Evolutionary conservation across 768 basidiomycete genomes (phyloP).

Genomic region (Auriscalpium orientale): DNA sequence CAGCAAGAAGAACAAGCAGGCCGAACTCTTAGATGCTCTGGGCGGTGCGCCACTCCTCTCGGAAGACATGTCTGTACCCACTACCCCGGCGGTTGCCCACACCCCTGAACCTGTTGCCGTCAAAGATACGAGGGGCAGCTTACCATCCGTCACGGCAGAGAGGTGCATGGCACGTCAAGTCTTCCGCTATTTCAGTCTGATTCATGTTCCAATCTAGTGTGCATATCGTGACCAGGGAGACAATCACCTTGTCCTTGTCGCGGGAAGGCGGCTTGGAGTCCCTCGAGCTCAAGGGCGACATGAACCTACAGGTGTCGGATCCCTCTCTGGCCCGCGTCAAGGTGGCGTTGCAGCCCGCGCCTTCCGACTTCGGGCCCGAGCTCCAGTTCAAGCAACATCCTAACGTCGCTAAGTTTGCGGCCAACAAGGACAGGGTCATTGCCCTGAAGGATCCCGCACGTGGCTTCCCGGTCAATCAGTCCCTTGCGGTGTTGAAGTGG

Average conservation of each 20-base stretch:
- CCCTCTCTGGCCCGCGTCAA: slow-evolving; percentile 63
- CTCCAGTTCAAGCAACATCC: slow-evolving; percentile 98
- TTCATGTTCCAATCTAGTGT: slow-evolving; percentile 42
- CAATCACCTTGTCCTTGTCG: slow-evolving; percentile 68
- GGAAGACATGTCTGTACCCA: slow-evolving; percentile 44
- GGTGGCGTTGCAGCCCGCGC: slow-evolving; percentile 51
- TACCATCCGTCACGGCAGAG: slow-evolving; percentile 70
- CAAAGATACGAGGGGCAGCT: slow-evolving; percentile 49
- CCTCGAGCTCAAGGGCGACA: slow-evolving; percentile 90
- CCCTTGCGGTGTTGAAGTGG: slow-evolving; percentile 88
- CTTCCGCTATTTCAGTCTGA: not conserved
- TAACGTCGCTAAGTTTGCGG: slow-evolving; percentile 80
- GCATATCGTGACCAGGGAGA: slow-evolving; percentile 81
- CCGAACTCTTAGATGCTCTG: slow-evolving; percentile 80
- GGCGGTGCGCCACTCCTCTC: slow-evolving; percentile 66
- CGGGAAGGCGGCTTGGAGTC: slow-evolving; percentile 88
- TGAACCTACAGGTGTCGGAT: slow-evolving; percentile 85
- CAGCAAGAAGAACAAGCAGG: slow-evolving; percentile 83
- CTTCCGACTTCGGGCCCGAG: slow-evolving; percentile 53
- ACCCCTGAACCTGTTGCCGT: slow-evolving; percentile 37
- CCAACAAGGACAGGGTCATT: slow-evolving; percentile 59
- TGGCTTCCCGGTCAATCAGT: slow-evolving; percentile 83
- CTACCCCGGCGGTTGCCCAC: slow-evolving; percentile 41
- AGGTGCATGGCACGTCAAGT: slow-evolving; percentile 39
- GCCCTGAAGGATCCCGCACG: slow-evolving; percentile 78